Percentiles rank a stretch among this genome's conserved stretches.
These are phyloP conservation scores for Trichoderma parareesei DNA, from an alignment of 495 filamentous ascomycete species.

Conservation along the genomic window DNA sequence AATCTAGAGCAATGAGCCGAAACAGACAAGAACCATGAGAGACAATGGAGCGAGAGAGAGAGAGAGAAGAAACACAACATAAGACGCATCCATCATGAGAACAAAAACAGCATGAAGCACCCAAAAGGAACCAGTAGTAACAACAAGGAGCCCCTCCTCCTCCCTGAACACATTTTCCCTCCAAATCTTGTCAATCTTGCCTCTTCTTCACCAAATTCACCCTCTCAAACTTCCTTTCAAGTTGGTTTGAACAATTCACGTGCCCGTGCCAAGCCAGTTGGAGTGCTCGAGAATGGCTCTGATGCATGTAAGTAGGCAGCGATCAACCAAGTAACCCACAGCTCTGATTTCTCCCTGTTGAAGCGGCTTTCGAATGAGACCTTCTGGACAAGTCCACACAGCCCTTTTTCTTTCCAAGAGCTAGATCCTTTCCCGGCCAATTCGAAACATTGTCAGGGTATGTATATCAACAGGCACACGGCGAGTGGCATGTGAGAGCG, in stretches of 20 bases:
- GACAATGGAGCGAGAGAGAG: neutral
- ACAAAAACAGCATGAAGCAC: neutral
- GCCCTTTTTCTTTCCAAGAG: neutral
- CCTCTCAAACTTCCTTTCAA: neutral
- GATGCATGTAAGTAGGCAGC: neutral
- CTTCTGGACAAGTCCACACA: neutral
- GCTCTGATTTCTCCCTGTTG: neutral
- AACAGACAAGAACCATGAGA: neutral
- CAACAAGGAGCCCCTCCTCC: neutral
- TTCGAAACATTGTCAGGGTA: neutral
- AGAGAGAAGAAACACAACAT: neutral
- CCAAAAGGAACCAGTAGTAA: conserved; percentile 1
- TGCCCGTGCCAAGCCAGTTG: neutral
- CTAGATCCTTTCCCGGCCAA: neutral
- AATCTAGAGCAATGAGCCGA: conserved; percentile 6
- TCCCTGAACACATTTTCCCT: neutral
- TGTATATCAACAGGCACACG: conserved; percentile 7
- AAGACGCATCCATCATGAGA: neutral
- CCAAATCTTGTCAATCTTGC: neutral
- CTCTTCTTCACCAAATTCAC: neutral
- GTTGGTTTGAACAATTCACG: neutral
- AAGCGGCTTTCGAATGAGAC: neutral
- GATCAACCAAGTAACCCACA: neutral
- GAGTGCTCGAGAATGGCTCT: neutral
- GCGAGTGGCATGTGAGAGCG: conserved; percentile 10